Evolutionary conservation across 2,329 filamentous ascomycete species (phyloP).

Genomic region (Aspergillus puulaauensis): DNA sequence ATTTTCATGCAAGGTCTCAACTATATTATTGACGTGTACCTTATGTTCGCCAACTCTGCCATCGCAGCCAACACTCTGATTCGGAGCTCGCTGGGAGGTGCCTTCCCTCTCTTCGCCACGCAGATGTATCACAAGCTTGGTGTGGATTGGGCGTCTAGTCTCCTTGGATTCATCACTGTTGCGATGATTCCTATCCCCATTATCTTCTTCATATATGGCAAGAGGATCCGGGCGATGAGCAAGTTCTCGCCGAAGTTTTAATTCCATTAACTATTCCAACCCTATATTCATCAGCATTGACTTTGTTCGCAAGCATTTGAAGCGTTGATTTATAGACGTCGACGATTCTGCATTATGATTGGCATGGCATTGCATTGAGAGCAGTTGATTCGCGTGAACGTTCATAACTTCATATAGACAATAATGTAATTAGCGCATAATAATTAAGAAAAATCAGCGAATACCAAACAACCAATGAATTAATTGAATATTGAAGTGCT

Average conservation of each 20-base stretch:
- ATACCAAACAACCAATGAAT: not conserved
- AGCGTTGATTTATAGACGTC: not conserved
- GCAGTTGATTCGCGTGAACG: not conserved
- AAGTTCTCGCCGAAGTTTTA: slow-evolving; percentile 36
- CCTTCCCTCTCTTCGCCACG: slow-evolving; percentile 29
- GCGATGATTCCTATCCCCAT: slow-evolving; percentile 48
- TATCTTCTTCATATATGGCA: slow-evolving; percentile 48
- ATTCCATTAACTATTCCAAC: not conserved
- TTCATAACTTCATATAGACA: not conserved
- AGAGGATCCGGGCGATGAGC: slow-evolving; percentile 45
- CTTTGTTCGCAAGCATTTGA: not conserved
- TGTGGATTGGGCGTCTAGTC: slow-evolving; percentile 36
- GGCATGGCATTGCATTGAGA: slow-evolving; percentile 1
- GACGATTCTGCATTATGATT: not conserved
- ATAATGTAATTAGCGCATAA: not conserved
- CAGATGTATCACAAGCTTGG: slow-evolving; percentile 38
- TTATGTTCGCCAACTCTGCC: slow-evolving; percentile 39
- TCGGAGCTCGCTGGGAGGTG: slow-evolving; percentile 33
- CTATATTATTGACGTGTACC: slow-evolving; percentile 43
- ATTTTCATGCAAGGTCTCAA: slow-evolving; percentile 42
- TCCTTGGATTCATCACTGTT: slow-evolving; percentile 38
- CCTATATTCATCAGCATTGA: not conserved
- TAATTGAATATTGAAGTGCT: not conserved
- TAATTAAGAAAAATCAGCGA: not conserved
- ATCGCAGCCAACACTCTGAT: slow-evolving; percentile 39